phyloP scores from a whole-genome alignment of 345 rosid species.

The Acer saccharum region DNA sequence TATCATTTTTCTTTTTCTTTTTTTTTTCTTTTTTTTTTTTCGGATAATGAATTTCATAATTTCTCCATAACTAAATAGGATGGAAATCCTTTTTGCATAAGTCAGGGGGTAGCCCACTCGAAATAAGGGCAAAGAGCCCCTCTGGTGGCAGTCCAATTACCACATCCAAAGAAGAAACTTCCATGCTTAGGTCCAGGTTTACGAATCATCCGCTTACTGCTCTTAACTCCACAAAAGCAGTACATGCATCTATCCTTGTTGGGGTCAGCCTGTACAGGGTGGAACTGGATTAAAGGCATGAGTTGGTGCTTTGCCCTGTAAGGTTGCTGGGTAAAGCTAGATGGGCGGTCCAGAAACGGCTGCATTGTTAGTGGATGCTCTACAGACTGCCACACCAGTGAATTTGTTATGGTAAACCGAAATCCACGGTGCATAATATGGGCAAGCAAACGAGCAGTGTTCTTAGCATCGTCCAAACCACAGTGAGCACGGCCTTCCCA shows the following conservation, averaged over 20 bases:
- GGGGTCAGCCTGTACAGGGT: slow-evolving; percentile 30
- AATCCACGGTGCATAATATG: slow-evolving; percentile 50
- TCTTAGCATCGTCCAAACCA: slow-evolving; percentile 58
- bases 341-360: slow-evolving; percentile 25
- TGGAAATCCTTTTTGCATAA: background rate
- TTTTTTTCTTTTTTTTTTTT: background rate
- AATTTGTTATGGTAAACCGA: slow-evolving; percentile 48
- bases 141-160: slow-evolving; percentile 49
- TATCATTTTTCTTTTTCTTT: background rate
- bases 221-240: slow-evolving; percentile 54
- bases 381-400: slow-evolving; percentile 39
- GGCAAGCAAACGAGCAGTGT: slow-evolving; percentile 54
- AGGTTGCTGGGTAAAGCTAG: slow-evolving; percentile 22
- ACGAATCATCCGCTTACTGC: slow-evolving; percentile 45
- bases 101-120: slow-evolving; percentile 46
- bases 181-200: slow-evolving; percentile 55
- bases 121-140: slow-evolving; percentile 51
- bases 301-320: slow-evolving; percentile 27
- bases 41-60: background rate
- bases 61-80: slow-evolving; percentile 3
- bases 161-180: slow-evolving; percentile 55
- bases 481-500: slow-evolving; percentile 61
- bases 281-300: slow-evolving; percentile 30
- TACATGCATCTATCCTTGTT: slow-evolving; percentile 17
- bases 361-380: slow-evolving; percentile 28